Evolutionary conservation across 2,329 filamentous ascomycete genomes (phyloP).

Genomic region (Verticillium nubilum): DNA sequence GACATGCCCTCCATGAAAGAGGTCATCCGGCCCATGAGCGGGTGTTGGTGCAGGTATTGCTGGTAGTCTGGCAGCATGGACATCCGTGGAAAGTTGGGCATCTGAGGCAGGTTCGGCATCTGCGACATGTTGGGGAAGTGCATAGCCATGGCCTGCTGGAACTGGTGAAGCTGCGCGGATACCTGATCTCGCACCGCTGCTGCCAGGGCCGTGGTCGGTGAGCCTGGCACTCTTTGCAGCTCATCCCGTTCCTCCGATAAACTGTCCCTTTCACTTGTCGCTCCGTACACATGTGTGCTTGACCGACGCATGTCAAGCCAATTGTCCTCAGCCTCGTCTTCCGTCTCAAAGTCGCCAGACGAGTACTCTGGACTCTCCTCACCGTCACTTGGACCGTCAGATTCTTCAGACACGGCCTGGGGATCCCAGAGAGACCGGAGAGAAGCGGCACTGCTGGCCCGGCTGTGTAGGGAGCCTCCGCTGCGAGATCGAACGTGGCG

Average conservation of each 20-base stretch:
- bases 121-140: constrained; percentile 55
- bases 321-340: constrained; percentile 33
- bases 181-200: constrained; percentile 70
- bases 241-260: constrained; percentile 7
- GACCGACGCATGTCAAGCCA: constrained; percentile 31
- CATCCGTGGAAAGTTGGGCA: constrained; percentile 50
- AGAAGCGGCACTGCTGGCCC: constrained; percentile 62
- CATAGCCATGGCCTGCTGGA: constrained; percentile 66
- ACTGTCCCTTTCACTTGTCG: background rate
- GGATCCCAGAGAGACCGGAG: constrained; percentile 63
- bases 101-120: constrained; percentile 59
- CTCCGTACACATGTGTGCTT: constrained; percentile 13
- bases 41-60: constrained; percentile 51
- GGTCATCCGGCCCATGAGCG: constrained; percentile 66
- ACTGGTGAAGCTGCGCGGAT: constrained; percentile 66
- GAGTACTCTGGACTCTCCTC: constrained; percentile 40
- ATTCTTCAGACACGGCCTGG: constrained; percentile 31
- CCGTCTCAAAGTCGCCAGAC: constrained; percentile 36
- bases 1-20: constrained; percentile 65
- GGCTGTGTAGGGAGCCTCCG: constrained; percentile 49
- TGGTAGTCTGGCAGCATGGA: constrained; percentile 67
- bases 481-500: constrained; percentile 63
- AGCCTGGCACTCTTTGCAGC: constrained; percentile 29
- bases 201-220: constrained; percentile 57
- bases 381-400: constrained; percentile 31